These are phyloP conservation scores for Naganishia kalamii DNA, from an alignment of 768 basidiomycete species.

Conservation along the genomic window DNA sequence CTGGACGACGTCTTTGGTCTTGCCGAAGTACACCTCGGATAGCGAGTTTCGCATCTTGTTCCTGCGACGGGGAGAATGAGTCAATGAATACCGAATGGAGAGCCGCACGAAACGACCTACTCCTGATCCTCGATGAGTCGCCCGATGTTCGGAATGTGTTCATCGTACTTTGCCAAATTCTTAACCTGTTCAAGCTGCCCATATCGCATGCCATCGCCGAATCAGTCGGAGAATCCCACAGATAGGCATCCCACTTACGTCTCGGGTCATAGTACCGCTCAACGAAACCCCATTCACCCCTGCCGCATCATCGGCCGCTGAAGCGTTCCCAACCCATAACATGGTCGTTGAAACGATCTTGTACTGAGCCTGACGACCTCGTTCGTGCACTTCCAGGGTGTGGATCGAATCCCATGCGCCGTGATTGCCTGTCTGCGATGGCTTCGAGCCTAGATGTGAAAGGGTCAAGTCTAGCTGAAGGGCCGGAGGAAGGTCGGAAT, in stretches of 20 bases:
- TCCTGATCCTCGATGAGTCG: slow-evolving; percentile 98
- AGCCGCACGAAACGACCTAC: slow-evolving; percentile 29
- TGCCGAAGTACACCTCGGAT: slow-evolving; percentile 84
- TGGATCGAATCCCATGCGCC: slow-evolving; percentile 98
- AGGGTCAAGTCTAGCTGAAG: neutral
- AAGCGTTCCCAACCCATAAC: slow-evolving; percentile 70
- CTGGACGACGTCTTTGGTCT: slow-evolving; percentile 89
- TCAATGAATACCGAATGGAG: neutral
- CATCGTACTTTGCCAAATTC: slow-evolving; percentile 67
- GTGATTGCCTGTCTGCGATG: slow-evolving; percentile 44
- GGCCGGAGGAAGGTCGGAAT: neutral
- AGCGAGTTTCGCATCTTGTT: slow-evolving; percentile 96
- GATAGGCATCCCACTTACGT: slow-evolving; percentile 54
- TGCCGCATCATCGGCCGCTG: slow-evolving; percentile 47
- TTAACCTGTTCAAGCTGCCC: slow-evolving; percentile 76
- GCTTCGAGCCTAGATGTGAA: slow-evolving; percentile 8
- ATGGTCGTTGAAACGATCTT: slow-evolving; percentile 96
- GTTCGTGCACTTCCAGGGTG: slow-evolving; percentile 89
- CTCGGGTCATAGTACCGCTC: slow-evolving; percentile 95
- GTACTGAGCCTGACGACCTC: slow-evolving; percentile 87
- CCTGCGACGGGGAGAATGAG: slow-evolving; percentile 20
- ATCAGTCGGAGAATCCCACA: neutral
- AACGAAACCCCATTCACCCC: slow-evolving; percentile 70
- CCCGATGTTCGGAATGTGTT: slow-evolving; percentile 90
- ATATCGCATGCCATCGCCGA: neutral